Percentiles rank a stretch among this genome's conserved stretches.
phyloP scores from a whole-genome alignment of 768 basidiomycete genomes.

The Tylopilus cervinicoccineus region DNA sequence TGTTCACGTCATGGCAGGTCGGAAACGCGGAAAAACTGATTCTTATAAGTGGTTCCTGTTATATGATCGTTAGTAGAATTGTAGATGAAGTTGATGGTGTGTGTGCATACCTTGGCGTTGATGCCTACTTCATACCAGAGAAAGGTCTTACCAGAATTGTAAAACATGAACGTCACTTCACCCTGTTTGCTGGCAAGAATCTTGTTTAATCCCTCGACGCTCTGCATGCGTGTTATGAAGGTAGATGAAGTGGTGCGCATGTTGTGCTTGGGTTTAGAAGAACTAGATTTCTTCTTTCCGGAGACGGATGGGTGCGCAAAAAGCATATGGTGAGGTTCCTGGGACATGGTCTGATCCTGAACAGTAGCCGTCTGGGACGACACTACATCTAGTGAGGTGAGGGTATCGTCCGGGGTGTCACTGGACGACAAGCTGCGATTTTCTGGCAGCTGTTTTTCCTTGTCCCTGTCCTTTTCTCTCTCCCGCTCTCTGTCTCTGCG shows the following conservation, averaged over 20 bases:
- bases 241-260: slow-evolving; percentile 88
- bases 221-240: slow-evolving; percentile 86
- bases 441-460: slow-evolving; percentile 38
- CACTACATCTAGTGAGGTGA: slow-evolving; percentile 39
- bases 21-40: slow-evolving; percentile 85
- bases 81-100: background rate
- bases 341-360: slow-evolving; percentile 26
- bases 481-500: slow-evolving; percentile 42
- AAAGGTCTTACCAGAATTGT: slow-evolving; percentile 80
- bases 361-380: slow-evolving; percentile 32
- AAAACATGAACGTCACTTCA: slow-evolving; percentile 84
- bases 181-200: slow-evolving; percentile 73
- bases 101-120: slow-evolving; percentile 65
- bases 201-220: slow-evolving; percentile 70
- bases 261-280: slow-evolving; percentile 81
- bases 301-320: slow-evolving; percentile 51
- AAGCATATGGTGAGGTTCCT: slow-evolving; percentile 45
- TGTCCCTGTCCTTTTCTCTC: slow-evolving; percentile 40
- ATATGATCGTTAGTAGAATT: slow-evolving; percentile 6
- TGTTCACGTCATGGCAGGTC: slow-evolving; percentile 89
- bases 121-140: slow-evolving; percentile 85
- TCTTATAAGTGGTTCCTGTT: slow-evolving; percentile 79
- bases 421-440: slow-evolving; percentile 78
- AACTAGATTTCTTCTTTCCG: slow-evolving; percentile 58
- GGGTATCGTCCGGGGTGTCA: slow-evolving; percentile 65